Base-by-base conservation (phyloP, 371 early-diverging fungal genomes). In the Circinella minor region DNA sequence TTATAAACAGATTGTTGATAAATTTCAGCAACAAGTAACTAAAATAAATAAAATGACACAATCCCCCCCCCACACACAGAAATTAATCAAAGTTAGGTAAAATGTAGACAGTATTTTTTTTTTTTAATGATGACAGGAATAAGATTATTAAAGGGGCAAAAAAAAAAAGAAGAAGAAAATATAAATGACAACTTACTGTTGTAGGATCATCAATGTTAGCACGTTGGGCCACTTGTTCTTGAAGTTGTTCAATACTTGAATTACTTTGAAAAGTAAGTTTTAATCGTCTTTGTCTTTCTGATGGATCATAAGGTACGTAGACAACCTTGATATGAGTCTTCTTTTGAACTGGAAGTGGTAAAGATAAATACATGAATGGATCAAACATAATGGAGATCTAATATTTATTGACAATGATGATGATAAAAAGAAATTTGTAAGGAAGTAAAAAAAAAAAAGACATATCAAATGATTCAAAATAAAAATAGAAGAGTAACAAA, bases 301-400 rank as follows among this genome's bases (percentile, higher is more conserved):
- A 77, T 2, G 86, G 82, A 43, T 84, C 80, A 55, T 86, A 86
- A 1, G 90, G 88, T 1, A 91, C 85, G 74, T 83, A 90, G 0
- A 78, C 73, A 27, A 91, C 59, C 14, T 71, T 75, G n/a, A 83
- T 79, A 15, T 79, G 74, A 70, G 69, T 76, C 61, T 81, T 80
- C 69, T 87, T 88, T 63, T 78, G 76, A 36, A 87, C 81, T 0
- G 90, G 91, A n/a, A 90, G 68, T 8, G 91, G 90, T 54, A 90
- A 66, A 18, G 88, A 88, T n/a, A 90, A 72, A 66, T 86, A 88
- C 89, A 88, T 88, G 76, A 89, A 91, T 0, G 92, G 92, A 66
- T 94, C 94, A 72, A 89, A 90, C 4, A 89, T 92, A 14, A 88
- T 86, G 36, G 88, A 88, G 3, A 86, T 74, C 84, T 73, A 55